These are phyloP conservation scores for Euphrasia arctica DNA, from an alignment of 305 asterid genomes.

Conservation along the genomic window DNA sequence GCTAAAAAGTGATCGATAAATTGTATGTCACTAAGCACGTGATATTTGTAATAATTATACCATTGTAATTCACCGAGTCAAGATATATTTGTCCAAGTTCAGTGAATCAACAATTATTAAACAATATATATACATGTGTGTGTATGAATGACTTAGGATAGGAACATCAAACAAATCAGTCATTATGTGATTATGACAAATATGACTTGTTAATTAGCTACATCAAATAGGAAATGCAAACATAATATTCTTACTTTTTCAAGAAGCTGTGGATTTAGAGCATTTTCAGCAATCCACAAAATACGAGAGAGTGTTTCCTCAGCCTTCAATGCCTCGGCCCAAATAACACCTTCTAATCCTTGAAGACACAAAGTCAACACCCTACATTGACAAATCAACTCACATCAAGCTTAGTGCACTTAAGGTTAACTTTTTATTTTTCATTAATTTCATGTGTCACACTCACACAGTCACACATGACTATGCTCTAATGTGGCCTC, in stretches of 20 bases:
- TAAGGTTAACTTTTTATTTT: constrained; percentile 13
- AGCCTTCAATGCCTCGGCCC: constrained; percentile 71
- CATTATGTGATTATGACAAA: constrained; percentile 15
- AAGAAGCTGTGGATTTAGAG: constrained; percentile 69
- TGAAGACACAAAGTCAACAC: constrained; percentile 66
- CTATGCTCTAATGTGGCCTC: constrained; percentile 7
- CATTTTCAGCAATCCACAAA: constrained; percentile 84
- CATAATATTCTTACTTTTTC: constrained; percentile 53
- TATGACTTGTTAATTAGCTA: constrained; percentile 19
- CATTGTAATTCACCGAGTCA: too few species aligned
- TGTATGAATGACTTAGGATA: too few species aligned
- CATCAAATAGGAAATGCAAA: constrained; percentile 19
- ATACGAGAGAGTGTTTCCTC: constrained; percentile 71
- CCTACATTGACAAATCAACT: constrained; percentile 46
- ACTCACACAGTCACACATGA: neutral
- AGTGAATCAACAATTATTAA: too few species aligned
- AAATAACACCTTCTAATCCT: constrained; percentile 55
- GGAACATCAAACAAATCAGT: neutral
- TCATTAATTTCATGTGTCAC: constrained; percentile 6
- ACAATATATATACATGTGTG: too few species aligned
- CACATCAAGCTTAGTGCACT: constrained; percentile 31
- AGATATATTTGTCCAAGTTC: too few species aligned
- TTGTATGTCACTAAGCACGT: constrained; percentile 1
- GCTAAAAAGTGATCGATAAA: constrained; percentile 4
- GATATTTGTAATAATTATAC: neutral